phyloP scores from a whole-genome alignment of 2,329 filamentous ascomycete species.

The Allantophomopsis cytisporea region DNA sequence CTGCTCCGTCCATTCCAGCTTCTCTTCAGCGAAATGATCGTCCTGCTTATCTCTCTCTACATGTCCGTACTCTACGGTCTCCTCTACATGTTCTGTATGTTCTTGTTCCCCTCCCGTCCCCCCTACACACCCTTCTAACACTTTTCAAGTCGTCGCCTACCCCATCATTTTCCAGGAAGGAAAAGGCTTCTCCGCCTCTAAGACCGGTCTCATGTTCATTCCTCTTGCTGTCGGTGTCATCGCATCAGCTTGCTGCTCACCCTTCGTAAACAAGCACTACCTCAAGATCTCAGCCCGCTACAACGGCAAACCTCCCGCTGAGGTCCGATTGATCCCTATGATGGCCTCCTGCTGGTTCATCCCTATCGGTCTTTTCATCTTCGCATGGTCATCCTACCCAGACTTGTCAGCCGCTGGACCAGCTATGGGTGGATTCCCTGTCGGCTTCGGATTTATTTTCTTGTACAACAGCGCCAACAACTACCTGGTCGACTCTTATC shows the following conservation, averaged over 20 bases:
- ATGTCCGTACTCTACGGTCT: constrained; percentile 70
- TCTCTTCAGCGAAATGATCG: constrained; percentile 72
- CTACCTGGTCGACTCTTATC: constrained; percentile 48
- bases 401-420: constrained; percentile 36
- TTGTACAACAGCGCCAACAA: constrained; percentile 47
- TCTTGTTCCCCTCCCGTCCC: too few relatives aligned
- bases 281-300: constrained; percentile 43
- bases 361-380: constrained; percentile 47
- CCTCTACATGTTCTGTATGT: constrained; percentile 31
- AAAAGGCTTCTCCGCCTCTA: constrained; percentile 60
- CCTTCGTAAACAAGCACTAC: constrained; percentile 69
- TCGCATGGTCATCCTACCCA: constrained; percentile 46
- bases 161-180: constrained; percentile 53
- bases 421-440: constrained; percentile 38
- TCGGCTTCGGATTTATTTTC: constrained; percentile 54
- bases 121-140: too few relatives aligned
- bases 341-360: constrained; percentile 61
- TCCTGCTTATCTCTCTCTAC: constrained; percentile 72
- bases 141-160: constrained; percentile 25
- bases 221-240: constrained; percentile 69
- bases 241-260: constrained; percentile 48
- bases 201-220: constrained; percentile 73
- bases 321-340: constrained; percentile 67
- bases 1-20: constrained; percentile 75
- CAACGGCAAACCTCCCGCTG: constrained; percentile 59